These are phyloP conservation scores for Aspergillus udagawae DNA, from an alignment of 2,329 filamentous ascomycete species.

Conservation along the genomic window DNA sequence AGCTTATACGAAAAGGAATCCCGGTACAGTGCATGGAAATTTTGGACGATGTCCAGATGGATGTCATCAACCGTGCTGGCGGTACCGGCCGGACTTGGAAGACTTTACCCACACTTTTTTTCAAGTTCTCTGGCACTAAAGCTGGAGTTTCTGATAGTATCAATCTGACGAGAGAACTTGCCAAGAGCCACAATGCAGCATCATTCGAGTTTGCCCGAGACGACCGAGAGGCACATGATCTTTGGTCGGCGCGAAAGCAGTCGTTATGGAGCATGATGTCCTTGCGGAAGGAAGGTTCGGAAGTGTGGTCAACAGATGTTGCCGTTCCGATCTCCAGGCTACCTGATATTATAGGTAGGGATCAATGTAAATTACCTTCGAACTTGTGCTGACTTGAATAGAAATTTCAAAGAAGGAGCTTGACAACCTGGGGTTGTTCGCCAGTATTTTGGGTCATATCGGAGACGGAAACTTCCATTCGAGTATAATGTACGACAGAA, in stretches of 20 bases:
- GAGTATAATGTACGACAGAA: constrained; percentile 80
- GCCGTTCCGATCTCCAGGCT: constrained; percentile 58
- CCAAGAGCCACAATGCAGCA: constrained; percentile 55
- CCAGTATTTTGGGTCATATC: constrained; percentile 82
- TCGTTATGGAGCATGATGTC: constrained; percentile 60
- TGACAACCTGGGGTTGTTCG: constrained; percentile 79
- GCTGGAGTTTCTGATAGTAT: constrained; percentile 77
- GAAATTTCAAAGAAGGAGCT: constrained; percentile 87
- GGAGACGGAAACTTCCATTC: constrained; percentile 95
- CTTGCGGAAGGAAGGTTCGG: constrained; percentile 51
- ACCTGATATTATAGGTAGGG: constrained; percentile 57
- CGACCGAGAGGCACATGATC: constrained; percentile 50
- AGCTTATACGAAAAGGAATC: constrained; percentile 61
- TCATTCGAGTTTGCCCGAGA: constrained; percentile 55
- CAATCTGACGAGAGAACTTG: constrained; percentile 62
- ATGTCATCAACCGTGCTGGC: constrained; percentile 63
- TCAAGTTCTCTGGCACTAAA: constrained; percentile 69
- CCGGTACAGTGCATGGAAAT: constrained; percentile 64
- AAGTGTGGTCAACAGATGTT: constrained; percentile 61
- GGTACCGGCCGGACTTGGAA: constrained; percentile 50
- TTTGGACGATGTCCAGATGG: constrained; percentile 61
- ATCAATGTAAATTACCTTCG: background rate
- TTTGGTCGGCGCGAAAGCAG: constrained; percentile 61
- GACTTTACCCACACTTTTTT: constrained; percentile 40
- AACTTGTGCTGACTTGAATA: constrained; percentile 32